phyloP scores from a whole-genome alignment of 179 eudicot species.

The Vitellaria paradoxa region DNA sequence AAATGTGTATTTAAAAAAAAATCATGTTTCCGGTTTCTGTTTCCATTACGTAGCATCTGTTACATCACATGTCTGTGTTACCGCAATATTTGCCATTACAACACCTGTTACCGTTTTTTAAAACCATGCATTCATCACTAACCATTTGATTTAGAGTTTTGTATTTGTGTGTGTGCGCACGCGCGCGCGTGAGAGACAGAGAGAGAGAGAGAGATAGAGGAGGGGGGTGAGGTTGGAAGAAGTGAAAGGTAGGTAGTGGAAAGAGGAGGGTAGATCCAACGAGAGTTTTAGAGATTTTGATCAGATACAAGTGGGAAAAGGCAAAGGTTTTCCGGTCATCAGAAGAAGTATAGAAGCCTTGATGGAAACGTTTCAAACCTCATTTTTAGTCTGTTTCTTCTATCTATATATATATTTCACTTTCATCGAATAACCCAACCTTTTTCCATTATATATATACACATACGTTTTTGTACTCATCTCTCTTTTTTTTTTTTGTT shows the following conservation, averaged over 20 bases:
- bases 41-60: too few species aligned
- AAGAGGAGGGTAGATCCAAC: conserved; percentile 14
- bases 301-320: conserved; percentile 45
- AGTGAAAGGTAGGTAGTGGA: conserved; percentile 10
- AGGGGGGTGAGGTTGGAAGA: conserved; percentile 1
- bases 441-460: neutral
- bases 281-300: conserved; percentile 19
- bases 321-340: conserved; percentile 36
- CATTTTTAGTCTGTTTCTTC: conserved; percentile 23
- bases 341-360: conserved; percentile 38
- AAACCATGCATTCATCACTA: neutral
- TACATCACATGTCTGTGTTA: too few species aligned
- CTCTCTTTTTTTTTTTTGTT: conserved; percentile 25
- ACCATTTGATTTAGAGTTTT: conserved; percentile 1
- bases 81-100: too few species aligned
- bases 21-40: too few species aligned
- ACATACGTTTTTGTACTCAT: conserved; percentile 16
- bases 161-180: too few species aligned
- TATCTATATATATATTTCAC: conserved; percentile 23
- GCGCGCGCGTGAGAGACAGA: too few species aligned
- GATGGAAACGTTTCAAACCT: conserved; percentile 44
- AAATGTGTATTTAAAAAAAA: too few species aligned
- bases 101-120: too few species aligned
- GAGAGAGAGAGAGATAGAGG: neutral
- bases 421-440: conserved; percentile 32